These are phyloP conservation scores for Fraxinus xanthoxyloides DNA, from an alignment of 305 asterid genomes.

Conservation along the genomic window DNA sequence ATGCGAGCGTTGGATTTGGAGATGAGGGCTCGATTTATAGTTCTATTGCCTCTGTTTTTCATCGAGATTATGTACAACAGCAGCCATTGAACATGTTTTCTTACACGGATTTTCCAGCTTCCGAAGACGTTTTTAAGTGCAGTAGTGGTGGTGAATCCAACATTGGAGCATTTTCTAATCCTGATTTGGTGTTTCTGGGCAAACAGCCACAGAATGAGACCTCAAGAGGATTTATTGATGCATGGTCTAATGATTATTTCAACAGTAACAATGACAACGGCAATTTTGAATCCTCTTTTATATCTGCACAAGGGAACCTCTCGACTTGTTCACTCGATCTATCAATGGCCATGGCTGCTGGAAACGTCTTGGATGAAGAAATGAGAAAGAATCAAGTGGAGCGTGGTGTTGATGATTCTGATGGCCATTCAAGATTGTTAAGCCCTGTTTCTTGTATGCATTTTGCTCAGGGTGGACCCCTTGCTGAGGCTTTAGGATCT, in stretches of 20 bases:
- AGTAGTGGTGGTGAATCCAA: background rate
- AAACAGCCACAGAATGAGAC: slow-evolving; percentile 17
- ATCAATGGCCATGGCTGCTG: slow-evolving; percentile 60
- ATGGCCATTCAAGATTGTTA: slow-evolving; percentile 10
- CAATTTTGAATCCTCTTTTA: slow-evolving; percentile 22
- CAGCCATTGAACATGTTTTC: slow-evolving; percentile 33
- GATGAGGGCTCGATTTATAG: slow-evolving; percentile 29
- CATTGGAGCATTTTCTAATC: background rate
- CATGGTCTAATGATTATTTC: slow-evolving; percentile 40
- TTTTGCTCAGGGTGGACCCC: slow-evolving; percentile 64
- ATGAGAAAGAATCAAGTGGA: slow-evolving; percentile 30
- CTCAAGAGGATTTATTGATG: slow-evolving; percentile 40
- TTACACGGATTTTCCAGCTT: slow-evolving; percentile 31
- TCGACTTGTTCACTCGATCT: slow-evolving; percentile 47
- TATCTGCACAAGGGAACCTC: slow-evolving; percentile 29
- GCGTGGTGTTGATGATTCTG: background rate
- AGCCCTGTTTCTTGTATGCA: slow-evolving; percentile 48
- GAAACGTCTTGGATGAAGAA: slow-evolving; percentile 34
- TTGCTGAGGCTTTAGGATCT: slow-evolving; percentile 69
- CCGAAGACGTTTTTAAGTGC: slow-evolving; percentile 14
- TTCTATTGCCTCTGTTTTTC: slow-evolving; percentile 24
- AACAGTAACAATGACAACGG: slow-evolving; percentile 10
- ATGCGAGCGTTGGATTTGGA: slow-evolving; percentile 27
- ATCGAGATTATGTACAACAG: slow-evolving; percentile 37
- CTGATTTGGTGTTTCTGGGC: background rate